phyloP scores from a whole-genome alignment of 23 red algal genomes.

The Chondrus crispus region DNA sequence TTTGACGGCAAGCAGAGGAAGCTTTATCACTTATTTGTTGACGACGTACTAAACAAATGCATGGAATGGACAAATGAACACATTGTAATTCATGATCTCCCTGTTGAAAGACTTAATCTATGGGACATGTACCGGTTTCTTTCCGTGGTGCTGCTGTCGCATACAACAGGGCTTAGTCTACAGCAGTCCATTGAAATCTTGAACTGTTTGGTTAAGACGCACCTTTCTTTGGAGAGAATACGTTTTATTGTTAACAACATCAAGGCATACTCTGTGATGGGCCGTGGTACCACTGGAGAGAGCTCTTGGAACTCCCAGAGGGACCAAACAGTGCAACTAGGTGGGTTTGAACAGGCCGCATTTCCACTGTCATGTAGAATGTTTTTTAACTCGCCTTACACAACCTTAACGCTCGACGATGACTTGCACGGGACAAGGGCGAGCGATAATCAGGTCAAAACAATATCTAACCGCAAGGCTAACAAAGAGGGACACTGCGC shows the following conservation, averaged over 20 bases:
- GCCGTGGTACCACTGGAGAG: neutral
- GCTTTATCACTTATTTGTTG: neutral
- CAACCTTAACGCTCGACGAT: neutral
- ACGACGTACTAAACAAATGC: neutral
- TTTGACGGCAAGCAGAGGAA: neutral
- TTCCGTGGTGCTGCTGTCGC: neutral
- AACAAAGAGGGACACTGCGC: neutral
- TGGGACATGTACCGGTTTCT: neutral
- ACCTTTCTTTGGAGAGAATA: neutral
- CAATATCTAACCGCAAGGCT: neutral
- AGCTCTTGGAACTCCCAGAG: neutral
- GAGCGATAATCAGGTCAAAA: neutral
- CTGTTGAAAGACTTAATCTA: neutral
- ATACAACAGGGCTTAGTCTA: neutral
- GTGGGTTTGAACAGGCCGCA: neutral
- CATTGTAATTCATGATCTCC: neutral
- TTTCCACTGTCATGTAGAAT: neutral
- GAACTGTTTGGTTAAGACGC: neutral
- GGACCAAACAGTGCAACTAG: neutral
- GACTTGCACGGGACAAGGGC: neutral
- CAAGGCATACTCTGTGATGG: neutral
- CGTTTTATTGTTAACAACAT: neutral
- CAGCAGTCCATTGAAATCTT: neutral
- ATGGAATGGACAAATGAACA: neutral
- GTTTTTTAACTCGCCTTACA: neutral